Percentiles rank a stretch among this genome's conserved stretches.
Evolutionary conservation across 108 stramenopile species (phyloP).

Genomic region (Pseudonitzschia pungens): DNA sequence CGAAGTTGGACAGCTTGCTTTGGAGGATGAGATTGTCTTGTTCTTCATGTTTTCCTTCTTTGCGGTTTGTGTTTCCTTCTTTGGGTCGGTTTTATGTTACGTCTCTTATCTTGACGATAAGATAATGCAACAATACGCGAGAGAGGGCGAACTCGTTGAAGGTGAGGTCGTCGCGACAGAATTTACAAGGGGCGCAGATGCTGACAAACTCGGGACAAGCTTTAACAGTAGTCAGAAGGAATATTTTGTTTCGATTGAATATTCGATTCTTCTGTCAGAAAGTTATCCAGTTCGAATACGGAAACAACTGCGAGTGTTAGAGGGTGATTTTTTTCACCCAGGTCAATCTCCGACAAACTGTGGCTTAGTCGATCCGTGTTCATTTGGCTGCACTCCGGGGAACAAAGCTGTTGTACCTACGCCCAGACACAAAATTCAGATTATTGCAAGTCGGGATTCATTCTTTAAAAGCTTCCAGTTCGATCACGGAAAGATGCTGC

Average conservation of each 20-base stretch:
- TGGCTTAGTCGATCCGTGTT: not conserved
- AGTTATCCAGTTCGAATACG: slow-evolving; percentile 24
- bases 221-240: slow-evolving; percentile 13
- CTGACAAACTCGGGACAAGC: not conserved
- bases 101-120: slow-evolving; percentile 19
- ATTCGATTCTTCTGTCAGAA: slow-evolving; percentile 12
- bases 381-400: not conserved
- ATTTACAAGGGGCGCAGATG: slow-evolving; percentile 12
- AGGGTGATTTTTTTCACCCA: slow-evolving; percentile 21
- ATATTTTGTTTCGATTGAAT: slow-evolving; percentile 26
- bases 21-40: slow-evolving; percentile 10
- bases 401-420: not conserved
- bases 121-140: slow-evolving; percentile 22
- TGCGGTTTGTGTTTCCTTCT: slow-evolving; percentile 24
- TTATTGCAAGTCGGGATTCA: slow-evolving; percentile 18
- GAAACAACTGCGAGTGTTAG: slow-evolving; percentile 25
- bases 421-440: not conserved
- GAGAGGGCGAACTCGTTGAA: slow-evolving; percentile 18
- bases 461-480: slow-evolving; percentile 24
- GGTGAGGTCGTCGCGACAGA: slow-evolving; percentile 25
- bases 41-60: slow-evolving; percentile 26
- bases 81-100: slow-evolving; percentile 25
- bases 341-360: not conserved
- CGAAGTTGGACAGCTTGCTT: not conserved
- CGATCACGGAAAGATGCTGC: slow-evolving; percentile 16